These are phyloP conservation scores for Saccharomycopsis amapae DNA, from an alignment of 805 yeast genomes.

Conservation along the genomic window DNA sequence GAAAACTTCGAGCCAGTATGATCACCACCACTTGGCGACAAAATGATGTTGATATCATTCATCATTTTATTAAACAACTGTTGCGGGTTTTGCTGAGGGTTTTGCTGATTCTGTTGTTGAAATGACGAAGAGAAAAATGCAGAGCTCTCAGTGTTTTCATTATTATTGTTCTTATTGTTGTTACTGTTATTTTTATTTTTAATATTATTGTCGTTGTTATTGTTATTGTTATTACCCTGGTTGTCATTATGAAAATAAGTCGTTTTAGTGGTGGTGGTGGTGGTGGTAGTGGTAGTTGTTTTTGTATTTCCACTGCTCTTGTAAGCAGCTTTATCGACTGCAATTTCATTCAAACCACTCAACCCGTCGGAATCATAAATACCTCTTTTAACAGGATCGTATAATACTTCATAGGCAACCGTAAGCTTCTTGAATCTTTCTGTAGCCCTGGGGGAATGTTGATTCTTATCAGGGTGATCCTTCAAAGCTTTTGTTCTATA, in stretches of 20 bases:
- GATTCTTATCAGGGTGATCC: conserved; percentile 91
- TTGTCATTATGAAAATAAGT: conserved; percentile 1
- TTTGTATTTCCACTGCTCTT: not conserved
- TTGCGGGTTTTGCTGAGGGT: not conserved
- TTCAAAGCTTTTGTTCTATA: conserved; percentile 80
- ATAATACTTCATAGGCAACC: conserved; percentile 82
- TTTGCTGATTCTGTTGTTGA: no score
- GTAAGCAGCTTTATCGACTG: not conserved
- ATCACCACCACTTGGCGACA: not conserved
- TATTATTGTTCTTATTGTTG: conserved; percentile 3
- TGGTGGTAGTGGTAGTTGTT: not conserved
- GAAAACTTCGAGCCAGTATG: no score
- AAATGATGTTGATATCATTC: conserved; percentile 2
- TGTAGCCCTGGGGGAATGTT: conserved; percentile 80
- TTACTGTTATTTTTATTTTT: not conserved
- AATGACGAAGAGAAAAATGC: no score
- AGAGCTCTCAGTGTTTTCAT: no score
- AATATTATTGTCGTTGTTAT: not conserved
- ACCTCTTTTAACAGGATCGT: conserved; percentile 37
- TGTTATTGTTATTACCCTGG: not conserved
- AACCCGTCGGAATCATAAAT: conserved; percentile 5
- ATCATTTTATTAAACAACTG: conserved; percentile 3
- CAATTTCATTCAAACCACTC: not conserved
- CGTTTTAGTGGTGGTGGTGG: conserved; percentile 5
- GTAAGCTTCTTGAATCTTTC: conserved; percentile 90